phyloP scores from a whole-genome alignment of 2,329 filamentous ascomycete genomes.

The Penicillium aurantiogriseum region DNA sequence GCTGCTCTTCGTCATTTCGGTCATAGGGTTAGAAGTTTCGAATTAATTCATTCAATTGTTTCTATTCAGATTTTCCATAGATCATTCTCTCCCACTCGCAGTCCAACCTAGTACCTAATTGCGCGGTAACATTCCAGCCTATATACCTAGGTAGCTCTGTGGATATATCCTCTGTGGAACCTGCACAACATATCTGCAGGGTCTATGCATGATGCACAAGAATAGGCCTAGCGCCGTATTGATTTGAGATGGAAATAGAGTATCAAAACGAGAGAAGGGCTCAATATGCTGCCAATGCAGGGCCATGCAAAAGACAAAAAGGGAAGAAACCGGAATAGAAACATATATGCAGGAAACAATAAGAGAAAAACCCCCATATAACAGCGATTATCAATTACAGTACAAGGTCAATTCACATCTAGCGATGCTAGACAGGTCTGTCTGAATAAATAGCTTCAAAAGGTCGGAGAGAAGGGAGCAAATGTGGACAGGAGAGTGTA shows the following conservation, averaged over 20 bases:
- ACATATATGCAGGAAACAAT: slow-evolving; percentile 20
- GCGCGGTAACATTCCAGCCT: no score
- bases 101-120: background rate
- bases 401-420: slow-evolving; percentile 13
- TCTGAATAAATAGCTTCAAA: background rate
- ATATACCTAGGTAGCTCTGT: background rate
- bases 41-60: slow-evolving; percentile 16
- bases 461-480: background rate
- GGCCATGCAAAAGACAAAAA: slow-evolving; percentile 12
- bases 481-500: slow-evolving; percentile 4
- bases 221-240: background rate
- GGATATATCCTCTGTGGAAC: background rate
- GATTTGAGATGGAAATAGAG: background rate
- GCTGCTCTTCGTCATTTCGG: background rate
- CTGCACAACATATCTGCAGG: slow-evolving; percentile 10
- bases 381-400: slow-evolving; percentile 18
- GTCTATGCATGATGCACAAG: slow-evolving; percentile 2
- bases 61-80: background rate
- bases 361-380: slow-evolving; percentile 3
- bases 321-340: background rate
- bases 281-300: slow-evolving; percentile 15
- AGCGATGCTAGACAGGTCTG: slow-evolving; percentile 4
- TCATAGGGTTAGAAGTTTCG: background rate
- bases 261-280: slow-evolving; percentile 3
- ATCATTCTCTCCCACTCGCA: background rate